These are phyloP conservation scores for Vanrija sp. DNA, from an alignment of 1,284 basidiomycete species.

Conservation along the genomic window DNA sequence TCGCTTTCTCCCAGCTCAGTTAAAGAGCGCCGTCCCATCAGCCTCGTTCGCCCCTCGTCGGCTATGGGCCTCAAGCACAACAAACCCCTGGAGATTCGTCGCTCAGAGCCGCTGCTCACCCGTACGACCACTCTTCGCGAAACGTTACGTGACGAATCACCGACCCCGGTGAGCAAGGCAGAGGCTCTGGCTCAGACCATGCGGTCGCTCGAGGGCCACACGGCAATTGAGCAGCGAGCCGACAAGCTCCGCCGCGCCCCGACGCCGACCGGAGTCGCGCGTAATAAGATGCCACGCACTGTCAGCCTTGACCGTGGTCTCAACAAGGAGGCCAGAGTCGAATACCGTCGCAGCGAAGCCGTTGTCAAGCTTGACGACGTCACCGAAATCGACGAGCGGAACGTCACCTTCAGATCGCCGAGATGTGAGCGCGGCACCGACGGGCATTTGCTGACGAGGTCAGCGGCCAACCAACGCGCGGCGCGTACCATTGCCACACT, in stretches of 20 bases:
- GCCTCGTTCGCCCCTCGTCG: not conserved
- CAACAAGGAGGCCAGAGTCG: conserved; percentile 13
- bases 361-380: conserved; percentile 19
- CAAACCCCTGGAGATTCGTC: not conserved
- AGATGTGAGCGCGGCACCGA: too few relatives aligned
- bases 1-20: not conserved
- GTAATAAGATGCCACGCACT: conserved; percentile 21
- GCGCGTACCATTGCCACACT: not conserved
- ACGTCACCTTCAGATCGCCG: not conserved
- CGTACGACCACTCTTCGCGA: not conserved
- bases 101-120: not conserved
- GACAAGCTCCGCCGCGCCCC: conserved; percentile 30
- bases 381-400: conserved; percentile 6
- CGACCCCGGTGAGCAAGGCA: conserved; percentile 18
- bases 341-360: conserved; percentile 26
- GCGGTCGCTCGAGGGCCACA: conserved; percentile 36
- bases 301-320: conserved; percentile 8
- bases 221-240: conserved; percentile 16
- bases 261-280: conserved; percentile 1
- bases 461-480: too few relatives aligned
- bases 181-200: conserved; percentile 34
- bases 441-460: too few relatives aligned
- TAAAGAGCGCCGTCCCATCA: too few relatives aligned
- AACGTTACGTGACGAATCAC: too few relatives aligned
- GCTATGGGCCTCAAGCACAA: too few relatives aligned